Base-by-base conservation (phyloP, 768 basidiomycete species). In the Trametes meyenii region DNA sequence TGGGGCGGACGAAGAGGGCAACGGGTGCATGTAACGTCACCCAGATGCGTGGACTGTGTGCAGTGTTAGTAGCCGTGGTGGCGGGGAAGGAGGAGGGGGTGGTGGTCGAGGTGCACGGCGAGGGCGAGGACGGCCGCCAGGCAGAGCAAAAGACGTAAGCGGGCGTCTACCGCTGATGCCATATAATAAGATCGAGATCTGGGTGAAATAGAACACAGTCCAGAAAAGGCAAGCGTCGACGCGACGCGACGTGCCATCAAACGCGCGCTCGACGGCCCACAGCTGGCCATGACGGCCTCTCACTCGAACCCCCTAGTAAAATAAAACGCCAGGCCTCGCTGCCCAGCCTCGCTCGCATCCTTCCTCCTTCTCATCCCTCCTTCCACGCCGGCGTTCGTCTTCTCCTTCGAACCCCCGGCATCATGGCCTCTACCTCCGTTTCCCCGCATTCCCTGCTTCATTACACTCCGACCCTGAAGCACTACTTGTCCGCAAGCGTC, bases 11-110 rank as follows among this genome's bases (percentile, higher is more conserved):
- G n/a, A n/a, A n/a, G n/a, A n/a, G n/a, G n/a, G n/a, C n/a, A n/a
- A n/a, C n/a, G 0, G 80, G 16, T 39, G 38, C 79, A 46, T 70
- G 60, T 82, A 81, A 13, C 79, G 77, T 58, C 84, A 77, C 11
- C 80, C 78, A 8, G 81, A 78, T 78, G 35, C 26, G 36, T 39
- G 11, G 39, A 21, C 19, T n/a, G n/a, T n/a, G n/a, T n/a, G n/a
- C n/a, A n/a, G n/a, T n/a, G n/a, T n/a, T n/a, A n/a, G n/a, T n/a
- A n/a, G n/a, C n/a, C n/a, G n/a, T n/a, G n/a, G n/a, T n/a, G n/a
- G n/a, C n/a, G n/a, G n/a, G n/a, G n/a, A n/a, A n/a, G n/a, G n/a
- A n/a, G n/a, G n/a, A n/a, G n/a, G n/a, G n/a, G n/a, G n/a, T n/a
- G n/a, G n/a, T n/a, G n/a, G n/a, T n/a, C n/a, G n/a, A n/a, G n/a